Evolutionary conservation across 345 rosid genomes (phyloP).

Genomic region (Mercurialis annua): DNA sequence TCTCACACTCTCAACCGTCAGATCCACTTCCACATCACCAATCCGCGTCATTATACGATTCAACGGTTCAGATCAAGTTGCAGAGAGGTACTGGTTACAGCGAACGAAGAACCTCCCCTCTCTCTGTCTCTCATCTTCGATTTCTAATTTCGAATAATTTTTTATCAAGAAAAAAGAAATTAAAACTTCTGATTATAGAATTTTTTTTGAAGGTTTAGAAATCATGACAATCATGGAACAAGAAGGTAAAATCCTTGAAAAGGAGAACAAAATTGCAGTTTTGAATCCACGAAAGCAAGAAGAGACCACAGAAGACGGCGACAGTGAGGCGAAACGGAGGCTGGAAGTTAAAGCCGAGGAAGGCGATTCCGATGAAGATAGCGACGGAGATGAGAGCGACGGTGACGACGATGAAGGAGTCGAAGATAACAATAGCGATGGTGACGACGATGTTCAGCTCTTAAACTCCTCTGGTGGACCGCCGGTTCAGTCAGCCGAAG

Average conservation of each 20-base stretch:
- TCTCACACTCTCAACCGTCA: slow-evolving; percentile 35
- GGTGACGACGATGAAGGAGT: slow-evolving; percentile 39
- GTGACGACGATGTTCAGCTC: slow-evolving; percentile 48
- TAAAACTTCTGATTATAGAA: slow-evolving; percentile 10
- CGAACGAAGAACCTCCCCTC: slow-evolving; percentile 45
- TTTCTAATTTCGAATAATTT: slow-evolving; percentile 10
- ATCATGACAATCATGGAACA: slow-evolving; percentile 53
- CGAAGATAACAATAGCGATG: slow-evolving; percentile 37
- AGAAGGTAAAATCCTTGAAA: slow-evolving; percentile 35
- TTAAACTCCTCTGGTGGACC: slow-evolving; percentile 55
- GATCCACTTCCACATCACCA: slow-evolving; percentile 48
- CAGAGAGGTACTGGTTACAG: slow-evolving; percentile 54
- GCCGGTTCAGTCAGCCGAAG: slow-evolving; percentile 44
- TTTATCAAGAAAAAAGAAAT: slow-evolving; percentile 16
- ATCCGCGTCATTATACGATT: slow-evolving; percentile 41
- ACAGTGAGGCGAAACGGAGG: slow-evolving; percentile 24
- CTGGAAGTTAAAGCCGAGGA: slow-evolving; percentile 18
- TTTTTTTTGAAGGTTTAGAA: slow-evolving; percentile 4
- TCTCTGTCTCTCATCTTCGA: slow-evolving; percentile 17
- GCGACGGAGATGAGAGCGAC: slow-evolving; percentile 19
- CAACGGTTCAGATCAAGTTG: slow-evolving; percentile 59
- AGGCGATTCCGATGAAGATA: slow-evolving; percentile 27
- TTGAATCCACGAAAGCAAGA: slow-evolving; percentile 31
- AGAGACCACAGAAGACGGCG: slow-evolving; percentile 31
- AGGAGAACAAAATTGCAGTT: slow-evolving; percentile 31